phyloP scores from a whole-genome alignment of 768 basidiomycete species.

The Mycena capillaripes region DNA sequence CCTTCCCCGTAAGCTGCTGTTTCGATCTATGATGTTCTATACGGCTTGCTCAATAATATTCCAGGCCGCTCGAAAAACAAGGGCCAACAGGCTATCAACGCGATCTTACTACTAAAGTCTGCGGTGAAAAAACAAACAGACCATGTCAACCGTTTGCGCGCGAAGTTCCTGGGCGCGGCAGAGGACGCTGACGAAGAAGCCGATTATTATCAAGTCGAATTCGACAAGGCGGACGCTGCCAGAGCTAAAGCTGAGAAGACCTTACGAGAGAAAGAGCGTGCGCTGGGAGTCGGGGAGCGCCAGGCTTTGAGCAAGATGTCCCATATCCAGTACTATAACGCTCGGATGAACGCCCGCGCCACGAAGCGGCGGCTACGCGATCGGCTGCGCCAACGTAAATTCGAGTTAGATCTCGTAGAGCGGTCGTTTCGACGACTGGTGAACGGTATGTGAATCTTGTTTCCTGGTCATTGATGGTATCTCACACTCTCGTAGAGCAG shows the following conservation, averaged over 20 bases:
- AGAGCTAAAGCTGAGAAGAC: neutral
- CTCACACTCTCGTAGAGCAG: neutral
- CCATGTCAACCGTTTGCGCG: neutral
- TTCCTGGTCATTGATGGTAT: neutral
- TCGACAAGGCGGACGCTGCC: neutral
- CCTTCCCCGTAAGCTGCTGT: neutral
- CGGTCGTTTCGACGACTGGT: neutral
- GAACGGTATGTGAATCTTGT: neutral
- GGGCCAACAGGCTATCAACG: neutral
- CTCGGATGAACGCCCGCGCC: neutral
- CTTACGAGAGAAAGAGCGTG: neutral
- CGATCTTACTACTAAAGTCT: neutral
- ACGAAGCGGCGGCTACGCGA: neutral
- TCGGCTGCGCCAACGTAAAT: neutral
- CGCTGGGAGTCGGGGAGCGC: neutral
- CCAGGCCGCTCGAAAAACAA: neutral
- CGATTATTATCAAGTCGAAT: neutral
- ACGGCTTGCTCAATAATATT: neutral
- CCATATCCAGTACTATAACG: slow-evolving; percentile 1
- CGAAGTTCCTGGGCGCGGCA: neutral
- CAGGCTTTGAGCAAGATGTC: neutral
- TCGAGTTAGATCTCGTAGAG: neutral
- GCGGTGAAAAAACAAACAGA: neutral
- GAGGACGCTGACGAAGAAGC: neutral
- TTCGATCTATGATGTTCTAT: neutral